Evolutionary conservation across 441 rosid genomes (phyloP).

Genomic region (Lepidium campestre): DNA sequence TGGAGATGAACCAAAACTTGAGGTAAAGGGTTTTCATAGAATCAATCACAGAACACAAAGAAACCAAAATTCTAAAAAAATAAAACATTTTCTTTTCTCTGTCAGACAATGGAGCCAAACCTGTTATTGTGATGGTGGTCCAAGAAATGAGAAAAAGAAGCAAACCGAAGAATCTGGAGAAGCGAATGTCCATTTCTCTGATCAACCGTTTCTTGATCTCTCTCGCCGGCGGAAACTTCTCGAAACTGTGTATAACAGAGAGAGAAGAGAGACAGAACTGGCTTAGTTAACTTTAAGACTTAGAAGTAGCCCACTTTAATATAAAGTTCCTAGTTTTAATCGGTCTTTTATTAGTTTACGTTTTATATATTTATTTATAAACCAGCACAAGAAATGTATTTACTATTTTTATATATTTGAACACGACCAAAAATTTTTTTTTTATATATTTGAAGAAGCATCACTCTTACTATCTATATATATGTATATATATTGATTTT

Average conservation of each 20-base stretch:
- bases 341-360: constrained; percentile 8
- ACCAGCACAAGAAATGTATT: neutral
- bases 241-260: neutral
- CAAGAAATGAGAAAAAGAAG: constrained; percentile 39
- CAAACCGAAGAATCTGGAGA: constrained; percentile 28
- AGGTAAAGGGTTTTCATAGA: neutral
- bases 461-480: no score
- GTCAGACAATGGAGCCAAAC: constrained; percentile 24
- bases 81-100: neutral
- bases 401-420: neutral
- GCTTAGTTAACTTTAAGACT: constrained; percentile 9
- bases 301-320: constrained; percentile 22
- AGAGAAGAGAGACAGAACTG: constrained; percentile 3
- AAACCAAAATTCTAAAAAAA: neutral
- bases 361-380: neutral
- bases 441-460: neutral
- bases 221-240: constrained; percentile 24
- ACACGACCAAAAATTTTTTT: no score
- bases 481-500: neutral
- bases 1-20: neutral
- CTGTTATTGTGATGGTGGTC: constrained; percentile 41
- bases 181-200: constrained; percentile 5
- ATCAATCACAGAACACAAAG: neutral
- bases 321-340: constrained; percentile 10
- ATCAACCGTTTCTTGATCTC: constrained; percentile 12